Percentiles rank a stretch among this genome's conserved stretches.
These are phyloP conservation scores for Panicum miliaceum DNA, from an alignment of 176 grass and related monocot species.

Conservation along the genomic window DNA sequence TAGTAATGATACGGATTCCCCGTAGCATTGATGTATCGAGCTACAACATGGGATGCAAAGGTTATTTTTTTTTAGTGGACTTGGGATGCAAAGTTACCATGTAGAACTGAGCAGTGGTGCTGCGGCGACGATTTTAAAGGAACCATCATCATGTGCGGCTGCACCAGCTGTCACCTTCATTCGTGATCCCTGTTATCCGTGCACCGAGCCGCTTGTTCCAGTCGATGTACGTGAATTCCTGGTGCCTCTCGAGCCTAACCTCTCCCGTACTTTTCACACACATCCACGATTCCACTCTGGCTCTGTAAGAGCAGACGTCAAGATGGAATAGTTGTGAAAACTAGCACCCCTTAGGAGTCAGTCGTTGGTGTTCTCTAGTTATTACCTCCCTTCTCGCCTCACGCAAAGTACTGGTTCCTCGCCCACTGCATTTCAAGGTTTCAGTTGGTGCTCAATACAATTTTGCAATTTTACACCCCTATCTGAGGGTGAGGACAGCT, in stretches of 20 bases:
- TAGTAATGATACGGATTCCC: too few species aligned
- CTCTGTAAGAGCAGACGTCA: background rate
- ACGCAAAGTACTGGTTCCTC: background rate
- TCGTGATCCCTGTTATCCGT: background rate
- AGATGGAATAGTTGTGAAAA: background rate
- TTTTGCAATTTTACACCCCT: background rate
- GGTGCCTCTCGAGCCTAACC: background rate
- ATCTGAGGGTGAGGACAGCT: background rate
- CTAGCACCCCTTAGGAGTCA: background rate
- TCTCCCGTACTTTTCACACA: too few species aligned
- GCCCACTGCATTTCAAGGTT: background rate
- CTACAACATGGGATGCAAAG: too few species aligned
- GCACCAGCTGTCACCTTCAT: too few species aligned
- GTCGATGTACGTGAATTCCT: background rate
- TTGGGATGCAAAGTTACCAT: too few species aligned
- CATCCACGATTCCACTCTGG: background rate
- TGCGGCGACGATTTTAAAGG: too few species aligned
- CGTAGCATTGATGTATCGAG: too few species aligned
- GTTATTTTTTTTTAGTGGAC: too few species aligned
- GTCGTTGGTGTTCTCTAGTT: background rate
- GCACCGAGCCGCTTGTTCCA: background rate
- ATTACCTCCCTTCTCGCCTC: background rate
- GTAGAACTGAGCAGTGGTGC: too few species aligned
- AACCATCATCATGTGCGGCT: too few species aligned
- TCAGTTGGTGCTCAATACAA: background rate